These are phyloP conservation scores for Debaryomycetaceae sp. DNA, from an alignment of 1,139 yeast species.

Conservation along the genomic window DNA sequence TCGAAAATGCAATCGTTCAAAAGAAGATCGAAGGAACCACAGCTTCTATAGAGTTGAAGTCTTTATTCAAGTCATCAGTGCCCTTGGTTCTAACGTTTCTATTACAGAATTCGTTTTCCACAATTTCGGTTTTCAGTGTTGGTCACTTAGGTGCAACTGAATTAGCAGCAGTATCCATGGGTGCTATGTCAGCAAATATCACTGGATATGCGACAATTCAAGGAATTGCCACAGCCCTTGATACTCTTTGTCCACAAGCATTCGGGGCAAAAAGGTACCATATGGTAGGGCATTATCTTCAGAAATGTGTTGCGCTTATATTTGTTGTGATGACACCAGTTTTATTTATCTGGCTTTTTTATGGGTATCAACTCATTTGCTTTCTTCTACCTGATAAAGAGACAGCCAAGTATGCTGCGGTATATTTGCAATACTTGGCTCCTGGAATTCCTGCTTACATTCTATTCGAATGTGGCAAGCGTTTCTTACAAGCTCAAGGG, in stretches of 20 bases:
- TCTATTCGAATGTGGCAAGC: constrained; percentile 50
- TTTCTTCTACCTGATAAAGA: constrained; percentile 42
- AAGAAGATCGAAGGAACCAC: constrained; percentile 27
- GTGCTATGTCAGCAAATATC: constrained; percentile 61
- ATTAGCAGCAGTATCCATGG: constrained; percentile 58
- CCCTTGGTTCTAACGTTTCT: constrained; percentile 54
- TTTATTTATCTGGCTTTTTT: constrained; percentile 48
- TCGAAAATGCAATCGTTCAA: constrained; percentile 33
- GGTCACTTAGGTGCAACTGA: constrained; percentile 59
- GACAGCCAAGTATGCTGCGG: constrained; percentile 51
- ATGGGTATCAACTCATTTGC: constrained; percentile 36
- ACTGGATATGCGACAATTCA: constrained; percentile 58
- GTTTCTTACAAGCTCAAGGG: constrained; percentile 54
- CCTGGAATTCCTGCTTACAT: constrained; percentile 58
- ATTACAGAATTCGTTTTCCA: constrained; percentile 52
- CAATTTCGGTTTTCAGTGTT: constrained; percentile 56
- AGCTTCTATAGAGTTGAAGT: constrained; percentile 32
- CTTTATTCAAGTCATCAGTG: constrained; percentile 41
- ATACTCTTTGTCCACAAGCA: constrained; percentile 58
- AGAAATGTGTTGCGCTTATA: constrained; percentile 53
- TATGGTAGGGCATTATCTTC: constrained; percentile 51
- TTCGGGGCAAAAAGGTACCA: constrained; percentile 54
- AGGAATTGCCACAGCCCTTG: constrained; percentile 57
- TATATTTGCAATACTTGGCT: constrained; percentile 46
- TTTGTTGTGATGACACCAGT: constrained; percentile 47